Evolutionary conservation across 2,329 filamentous ascomycete species (phyloP).

Genomic region (Colletotrichum cereale): DNA sequence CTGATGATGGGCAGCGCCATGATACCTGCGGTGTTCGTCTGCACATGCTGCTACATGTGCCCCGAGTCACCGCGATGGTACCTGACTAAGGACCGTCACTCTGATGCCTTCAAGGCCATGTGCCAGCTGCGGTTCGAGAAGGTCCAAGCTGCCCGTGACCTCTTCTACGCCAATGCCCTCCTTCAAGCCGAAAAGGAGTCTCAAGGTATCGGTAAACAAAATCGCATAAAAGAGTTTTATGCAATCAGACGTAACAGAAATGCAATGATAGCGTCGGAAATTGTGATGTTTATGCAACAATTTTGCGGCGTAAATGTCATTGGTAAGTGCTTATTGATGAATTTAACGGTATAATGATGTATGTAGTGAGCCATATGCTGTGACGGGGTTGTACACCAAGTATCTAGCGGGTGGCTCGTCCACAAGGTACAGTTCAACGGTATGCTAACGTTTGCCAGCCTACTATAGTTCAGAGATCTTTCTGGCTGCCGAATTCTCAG

Average conservation of each 20-base stretch:
- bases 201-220: constrained; percentile 61
- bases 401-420: neutral
- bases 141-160: constrained; percentile 66
- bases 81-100: constrained; percentile 60
- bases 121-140: constrained; percentile 61
- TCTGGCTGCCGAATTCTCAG: constrained; percentile 63
- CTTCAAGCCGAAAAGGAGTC: constrained; percentile 67
- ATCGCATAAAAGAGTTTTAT: constrained; percentile 68
- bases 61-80: constrained; percentile 66
- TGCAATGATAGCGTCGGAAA: constrained; percentile 69
- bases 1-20: constrained; percentile 78
- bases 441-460: constrained; percentile 51
- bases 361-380: too few species aligned
- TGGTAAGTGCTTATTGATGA: constrained; percentile 9
- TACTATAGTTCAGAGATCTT: constrained; percentile 75
- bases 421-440: constrained; percentile 48
- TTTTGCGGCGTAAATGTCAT: constrained; percentile 37
- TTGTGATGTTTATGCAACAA: constrained; percentile 78
- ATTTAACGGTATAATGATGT: neutral
- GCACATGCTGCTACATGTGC: constrained; percentile 63
- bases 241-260: constrained; percentile 72
- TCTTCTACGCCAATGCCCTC: constrained; percentile 69
- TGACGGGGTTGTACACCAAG: too few species aligned
- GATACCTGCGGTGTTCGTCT: constrained; percentile 70
- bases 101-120: constrained; percentile 61